phyloP scores from a whole-genome alignment of 345 rosid species.

The Melaleuca quinquenervia region DNA sequence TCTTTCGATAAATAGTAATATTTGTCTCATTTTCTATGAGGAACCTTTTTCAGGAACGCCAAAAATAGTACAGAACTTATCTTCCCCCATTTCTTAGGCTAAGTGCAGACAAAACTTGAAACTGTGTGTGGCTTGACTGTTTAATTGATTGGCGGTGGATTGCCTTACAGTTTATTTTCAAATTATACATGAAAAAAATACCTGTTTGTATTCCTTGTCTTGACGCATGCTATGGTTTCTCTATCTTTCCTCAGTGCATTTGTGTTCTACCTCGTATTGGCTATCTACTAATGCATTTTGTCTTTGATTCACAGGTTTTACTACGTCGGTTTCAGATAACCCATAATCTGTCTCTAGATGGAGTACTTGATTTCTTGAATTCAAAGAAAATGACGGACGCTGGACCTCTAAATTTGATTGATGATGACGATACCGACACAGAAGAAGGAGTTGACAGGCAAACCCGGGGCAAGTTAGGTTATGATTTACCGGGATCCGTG shows the following conservation, averaged over 20 bases:
- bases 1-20: neutral
- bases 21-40: neutral
- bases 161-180: neutral
- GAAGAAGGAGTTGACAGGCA: constrained; percentile 85
- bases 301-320: constrained; percentile 43
- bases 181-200: too few species aligned
- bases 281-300: neutral
- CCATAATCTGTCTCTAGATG: constrained; percentile 77
- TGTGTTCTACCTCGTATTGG: neutral
- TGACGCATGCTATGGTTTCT: neutral
- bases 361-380: constrained; percentile 87
- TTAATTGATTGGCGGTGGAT: neutral
- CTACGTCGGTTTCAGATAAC: constrained; percentile 81
- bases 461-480: constrained; percentile 61
- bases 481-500: constrained; percentile 82
- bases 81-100: neutral
- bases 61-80: neutral
- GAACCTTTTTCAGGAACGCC: neutral
- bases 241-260: neutral
- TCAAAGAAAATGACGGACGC: constrained; percentile 96
- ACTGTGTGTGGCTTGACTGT: neutral
- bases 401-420: constrained; percentile 88
- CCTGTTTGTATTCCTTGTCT: neutral
- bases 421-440: constrained; percentile 65
- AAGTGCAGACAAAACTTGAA: neutral